Base-by-base conservation (phyloP, 768 basidiomycete species). In the Pleurotus pulmonarius region DNA sequence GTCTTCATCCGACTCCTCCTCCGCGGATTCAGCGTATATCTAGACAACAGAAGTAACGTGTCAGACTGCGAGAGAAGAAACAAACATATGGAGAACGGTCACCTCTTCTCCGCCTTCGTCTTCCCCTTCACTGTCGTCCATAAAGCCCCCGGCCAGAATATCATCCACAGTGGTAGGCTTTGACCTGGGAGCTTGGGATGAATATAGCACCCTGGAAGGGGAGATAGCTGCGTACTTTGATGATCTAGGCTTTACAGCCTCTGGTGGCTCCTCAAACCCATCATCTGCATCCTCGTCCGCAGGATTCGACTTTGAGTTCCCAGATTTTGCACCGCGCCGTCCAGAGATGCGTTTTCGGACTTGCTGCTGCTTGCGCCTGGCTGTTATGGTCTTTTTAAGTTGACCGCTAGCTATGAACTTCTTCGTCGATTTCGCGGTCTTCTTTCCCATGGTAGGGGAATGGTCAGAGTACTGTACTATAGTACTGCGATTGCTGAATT, bases 371-470 rank as follows among this genome's bases (percentile, higher is more conserved):
- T 92, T 90, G 57, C 86, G 82, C n/a, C 95, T 79, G 4, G 86
- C 81, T 63, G 92, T 80, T 49, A 98, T 97, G 16, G 85, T 83
- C 61, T 91, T 88, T 66, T 92, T 92, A 53, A 98, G 83, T 65
- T 89, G 86, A 1, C 95, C 95, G 57, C 90, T 92, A 3, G 90
- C 77, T 7, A 87, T 90, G 63, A 95, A 95, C 73, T 95, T 94
- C 66, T 87, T 86, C 9, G 89, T 88, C 0, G 91, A 83, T 71
- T 95, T 95, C 39, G 82, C 73, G 16, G 85, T 82, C 62, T 89
- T 92, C 63, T 72, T 76, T 9, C 73, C 76, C 78, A 78, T 79
- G 20, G 38, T 58, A 34, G 29, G 9, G 29, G 29, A 34, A 34
- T 11, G 8, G 29, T 34, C 29, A 34, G 29, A 11, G 9, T 2